Conservation (phyloP, 805 yeast species). For the Sugiyamaella valdiviana region DNA sequence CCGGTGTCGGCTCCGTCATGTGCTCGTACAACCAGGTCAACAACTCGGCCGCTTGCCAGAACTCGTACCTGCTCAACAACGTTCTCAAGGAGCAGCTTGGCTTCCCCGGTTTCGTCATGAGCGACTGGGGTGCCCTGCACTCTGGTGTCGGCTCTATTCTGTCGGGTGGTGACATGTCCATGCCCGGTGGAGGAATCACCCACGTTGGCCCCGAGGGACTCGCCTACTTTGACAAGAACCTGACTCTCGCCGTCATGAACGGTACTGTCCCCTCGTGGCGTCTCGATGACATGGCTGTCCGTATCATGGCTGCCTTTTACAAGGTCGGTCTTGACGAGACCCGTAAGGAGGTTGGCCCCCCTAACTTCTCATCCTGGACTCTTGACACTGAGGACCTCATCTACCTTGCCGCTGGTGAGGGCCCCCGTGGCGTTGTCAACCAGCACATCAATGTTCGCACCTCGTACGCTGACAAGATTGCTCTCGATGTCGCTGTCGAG, state of each 20-base stretch:
- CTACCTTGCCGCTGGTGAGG: constrained; percentile 37
- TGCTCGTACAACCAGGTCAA: constrained; percentile 55
- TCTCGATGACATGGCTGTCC: constrained; percentile 55
- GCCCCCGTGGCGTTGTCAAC: constrained; percentile 49
- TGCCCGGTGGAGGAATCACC: constrained; percentile 52
- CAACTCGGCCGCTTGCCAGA: constrained; percentile 54
- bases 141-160: constrained; percentile 49
- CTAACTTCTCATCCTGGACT: constrained; percentile 57
- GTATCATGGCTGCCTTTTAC: constrained; percentile 54
- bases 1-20: constrained; percentile 58
- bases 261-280: constrained; percentile 48
- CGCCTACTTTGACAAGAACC: constrained; percentile 48
- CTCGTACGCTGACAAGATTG: constrained; percentile 40
- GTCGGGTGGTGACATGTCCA: constrained; percentile 59
- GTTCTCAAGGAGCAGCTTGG: constrained; percentile 56
- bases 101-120: constrained; percentile 60
- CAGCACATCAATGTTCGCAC: constrained; percentile 50
- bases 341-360: constrained; percentile 25
- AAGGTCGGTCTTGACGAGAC: constrained; percentile 35
- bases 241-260: constrained; percentile 51
- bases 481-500: constrained; percentile 51
- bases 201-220: constrained; percentile 7
- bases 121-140: constrained; percentile 64
- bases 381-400: constrained; percentile 39
- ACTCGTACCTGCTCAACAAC: constrained; percentile 48